Evolutionary conservation across 1,139 yeast species (phyloP).

Genomic region (Debaryomyces psychrophilus): DNA sequence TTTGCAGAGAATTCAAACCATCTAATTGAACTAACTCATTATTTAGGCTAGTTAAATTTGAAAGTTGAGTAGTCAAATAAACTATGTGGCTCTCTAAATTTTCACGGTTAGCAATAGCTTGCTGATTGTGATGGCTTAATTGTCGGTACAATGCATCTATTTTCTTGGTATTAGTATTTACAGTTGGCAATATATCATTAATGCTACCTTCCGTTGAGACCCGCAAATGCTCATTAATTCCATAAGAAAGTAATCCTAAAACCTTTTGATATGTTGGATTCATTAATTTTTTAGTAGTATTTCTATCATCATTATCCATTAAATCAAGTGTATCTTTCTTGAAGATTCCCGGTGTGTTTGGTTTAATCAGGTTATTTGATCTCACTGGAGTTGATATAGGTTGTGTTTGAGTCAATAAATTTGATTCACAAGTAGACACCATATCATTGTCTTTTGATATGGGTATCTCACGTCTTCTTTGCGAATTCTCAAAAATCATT

Average conservation of each 20-base stretch:
- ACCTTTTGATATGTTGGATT: conserved; percentile 4
- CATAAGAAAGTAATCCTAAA: conserved; percentile 24
- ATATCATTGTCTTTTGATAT: background rate
- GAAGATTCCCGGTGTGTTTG: background rate
- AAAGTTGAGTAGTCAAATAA: conserved; percentile 37
- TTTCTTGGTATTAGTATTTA: conserved; percentile 26
- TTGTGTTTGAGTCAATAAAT: background rate
- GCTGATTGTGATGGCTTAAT: conserved; percentile 39
- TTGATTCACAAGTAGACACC: background rate
- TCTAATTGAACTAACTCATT: conserved; percentile 28
- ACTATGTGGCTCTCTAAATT: conserved; percentile 36
- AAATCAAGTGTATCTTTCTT: conserved; percentile 12
- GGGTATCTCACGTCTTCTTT: background rate
- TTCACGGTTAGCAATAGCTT: conserved; percentile 41
- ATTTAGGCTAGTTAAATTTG: conserved; percentile 30
- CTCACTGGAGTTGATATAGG: background rate
- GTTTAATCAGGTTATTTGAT: background rate
- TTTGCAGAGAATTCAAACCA: conserved; percentile 25
- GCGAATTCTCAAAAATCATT: background rate
- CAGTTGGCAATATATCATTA: conserved; percentile 17
- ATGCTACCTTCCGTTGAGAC: conserved; percentile 10
- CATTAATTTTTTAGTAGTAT: background rate
- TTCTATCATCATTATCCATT: conserved; percentile 24
- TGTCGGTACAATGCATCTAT: conserved; percentile 37
- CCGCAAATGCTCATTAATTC: conserved; percentile 26